Base-by-base conservation (phyloP, 1,284 basidiomycete species). In the Boletus putidus region DNA sequence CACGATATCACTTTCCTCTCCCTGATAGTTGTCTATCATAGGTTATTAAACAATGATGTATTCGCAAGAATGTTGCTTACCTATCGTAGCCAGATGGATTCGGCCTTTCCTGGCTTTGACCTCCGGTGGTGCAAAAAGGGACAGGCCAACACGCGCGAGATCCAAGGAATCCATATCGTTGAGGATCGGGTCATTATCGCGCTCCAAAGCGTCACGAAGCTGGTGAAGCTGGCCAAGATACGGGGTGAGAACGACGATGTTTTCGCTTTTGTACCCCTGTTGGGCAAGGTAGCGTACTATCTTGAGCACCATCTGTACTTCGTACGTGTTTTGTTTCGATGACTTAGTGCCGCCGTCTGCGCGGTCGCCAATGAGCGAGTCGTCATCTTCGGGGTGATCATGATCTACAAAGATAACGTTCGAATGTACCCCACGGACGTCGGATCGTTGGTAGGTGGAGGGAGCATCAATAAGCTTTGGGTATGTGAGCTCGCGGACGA, bases 1-100 rank as follows among this genome's bases (percentile, higher is more conserved):
- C n/a, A 88, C 84, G 53, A 88, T 83, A 21, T 87, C 77, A 48
- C 83, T 83, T 65, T 88, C 86, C 65, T 88, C 86, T 21, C 87
- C 86, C 63, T 88, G 86, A 57, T 85, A 85, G 57, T 85, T 85
- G 54, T 85, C 84, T 85, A 23, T 23, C 4, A 21, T 12, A 55
- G 46, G n/a, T 20, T 6, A 16, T 27, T 3, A 27, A 11, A 37
- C 6, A 10, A 29, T 1, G 9, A 14, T 0, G 21, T 18, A 23
- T 25, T 31, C 16, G 11, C 35, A 14, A 29, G 20, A 0, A 16
- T 6, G 11, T 12, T 20, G 1, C 73, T 45, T 59, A 84, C 85
- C 85, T 18, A 87, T 86, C 0, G 86, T 87, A 1, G 85, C 80
- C 1, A 87, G 67, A 18, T 78, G 79, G 36, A 87, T 73, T 0